phyloP scores from a whole-genome alignment of 306 rosid species.

The Gastrolobium bilobum region DNA sequence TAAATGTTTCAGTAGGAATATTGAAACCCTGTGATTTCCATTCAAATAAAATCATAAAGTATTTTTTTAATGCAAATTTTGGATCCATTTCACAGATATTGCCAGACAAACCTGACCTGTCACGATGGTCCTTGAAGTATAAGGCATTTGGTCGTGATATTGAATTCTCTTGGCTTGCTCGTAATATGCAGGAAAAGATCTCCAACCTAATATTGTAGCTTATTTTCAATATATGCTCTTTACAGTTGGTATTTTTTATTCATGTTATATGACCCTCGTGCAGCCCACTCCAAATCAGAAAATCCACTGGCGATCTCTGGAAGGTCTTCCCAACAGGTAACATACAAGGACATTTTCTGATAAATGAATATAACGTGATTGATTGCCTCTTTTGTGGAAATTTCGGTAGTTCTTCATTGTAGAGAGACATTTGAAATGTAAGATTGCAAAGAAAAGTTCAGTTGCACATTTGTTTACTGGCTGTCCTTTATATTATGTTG shows the following conservation, averaged over 20 bases:
- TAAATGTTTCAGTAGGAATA: background rate
- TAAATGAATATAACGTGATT: constrained; percentile 29
- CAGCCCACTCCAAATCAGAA: constrained; percentile 97
- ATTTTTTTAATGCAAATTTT: constrained; percentile 35
- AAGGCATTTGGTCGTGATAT: constrained; percentile 86
- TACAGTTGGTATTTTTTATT: constrained; percentile 39
- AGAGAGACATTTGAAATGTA: constrained; percentile 13
- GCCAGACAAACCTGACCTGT: constrained; percentile 87
- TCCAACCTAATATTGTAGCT: constrained; percentile 36
- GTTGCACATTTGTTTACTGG: background rate
- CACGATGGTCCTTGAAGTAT: constrained; percentile 95
- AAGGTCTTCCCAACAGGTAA: constrained; percentile 97
- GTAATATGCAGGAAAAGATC: constrained; percentile 90
- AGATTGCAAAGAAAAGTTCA: constrained; percentile 24
- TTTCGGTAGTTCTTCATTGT: constrained; percentile 2
- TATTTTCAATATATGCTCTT: constrained; percentile 4
- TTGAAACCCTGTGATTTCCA: constrained; percentile 2
- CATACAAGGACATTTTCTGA: constrained; percentile 5
- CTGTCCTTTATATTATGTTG: constrained; percentile 21
- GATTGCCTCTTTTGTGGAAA: constrained; percentile 26
- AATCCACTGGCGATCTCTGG: constrained; percentile 95
- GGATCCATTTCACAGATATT: constrained; percentile 63
- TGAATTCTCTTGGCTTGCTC: constrained; percentile 95
- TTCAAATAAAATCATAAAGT: constrained; percentile 15
- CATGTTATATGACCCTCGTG: constrained; percentile 50